A percentile compares a stretch with the other conserved stretches of the same genome.
phyloP scores from a whole-genome alignment of 2,329 filamentous ascomycete species.

The Penicillium italicum region DNA sequence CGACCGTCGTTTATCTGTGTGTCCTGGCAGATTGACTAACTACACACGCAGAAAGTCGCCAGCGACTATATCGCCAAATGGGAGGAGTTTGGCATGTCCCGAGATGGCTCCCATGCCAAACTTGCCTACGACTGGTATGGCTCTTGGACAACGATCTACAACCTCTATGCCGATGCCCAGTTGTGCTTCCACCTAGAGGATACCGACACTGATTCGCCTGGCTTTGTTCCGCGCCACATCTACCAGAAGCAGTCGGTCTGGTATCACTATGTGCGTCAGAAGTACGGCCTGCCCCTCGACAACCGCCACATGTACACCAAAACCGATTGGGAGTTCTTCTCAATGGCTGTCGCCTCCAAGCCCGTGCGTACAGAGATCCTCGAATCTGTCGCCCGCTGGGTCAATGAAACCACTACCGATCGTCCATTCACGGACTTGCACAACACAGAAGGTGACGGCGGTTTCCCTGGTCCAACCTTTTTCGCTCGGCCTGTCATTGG shows the following conservation, averaged over 20 bases:
- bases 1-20: background rate
- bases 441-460: conserved; percentile 71
- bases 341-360: conserved; percentile 70
- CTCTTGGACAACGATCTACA: conserved; percentile 82
- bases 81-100: conserved; percentile 67
- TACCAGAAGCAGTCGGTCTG: conserved; percentile 77
- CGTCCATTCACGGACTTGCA: conserved; percentile 78
- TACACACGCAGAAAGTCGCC: conserved; percentile 50
- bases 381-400: conserved; percentile 70
- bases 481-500: conserved; percentile 80
- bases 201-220: conserved; percentile 39
- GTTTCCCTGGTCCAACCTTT: conserved; percentile 70
- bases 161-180: conserved; percentile 74
- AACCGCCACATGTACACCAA: conserved; percentile 80
- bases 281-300: conserved; percentile 78
- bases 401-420: conserved; percentile 78
- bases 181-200: conserved; percentile 71
- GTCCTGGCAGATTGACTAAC: conserved; percentile 2
- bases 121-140: conserved; percentile 76
- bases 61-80: conserved; percentile 68
- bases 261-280: conserved; percentile 75
- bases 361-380: conserved; percentile 68
- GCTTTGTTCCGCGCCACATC: conserved; percentile 69
- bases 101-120: conserved; percentile 67
- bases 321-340: conserved; percentile 88